Percentiles rank a stretch among this genome's conserved stretches.
These are phyloP conservation scores for Groenewaldozyma salmanticensis DNA, from an alignment of 805 yeast genomes.

Conservation along the genomic window DNA sequence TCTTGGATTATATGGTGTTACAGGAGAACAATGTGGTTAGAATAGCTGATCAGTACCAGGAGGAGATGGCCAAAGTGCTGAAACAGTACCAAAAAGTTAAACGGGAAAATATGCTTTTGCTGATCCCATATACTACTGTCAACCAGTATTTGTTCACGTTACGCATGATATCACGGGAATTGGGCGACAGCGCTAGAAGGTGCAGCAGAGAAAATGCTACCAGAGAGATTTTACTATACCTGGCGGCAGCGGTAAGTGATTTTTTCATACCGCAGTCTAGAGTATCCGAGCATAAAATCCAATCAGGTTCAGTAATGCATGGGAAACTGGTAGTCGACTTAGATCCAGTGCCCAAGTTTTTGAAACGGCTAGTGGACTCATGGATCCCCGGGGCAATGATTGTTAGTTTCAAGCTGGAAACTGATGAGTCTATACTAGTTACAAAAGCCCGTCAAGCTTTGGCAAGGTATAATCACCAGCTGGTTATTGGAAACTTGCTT, in stretches of 20 bases:
- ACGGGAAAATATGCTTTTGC: slow-evolving; percentile 42
- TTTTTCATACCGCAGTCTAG: slow-evolving; percentile 82
- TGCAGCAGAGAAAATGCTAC: no score
- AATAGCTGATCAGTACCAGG: slow-evolving; percentile 51
- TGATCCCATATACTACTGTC: slow-evolving; percentile 88
- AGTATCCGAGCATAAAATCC: slow-evolving; percentile 91
- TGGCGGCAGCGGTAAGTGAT: slow-evolving; percentile 98
- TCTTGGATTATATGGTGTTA: slow-evolving; percentile 69
- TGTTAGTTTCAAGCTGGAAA: slow-evolving; percentile 87
- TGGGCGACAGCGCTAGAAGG: slow-evolving; percentile 33
- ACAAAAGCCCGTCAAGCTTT: slow-evolving; percentile 73
- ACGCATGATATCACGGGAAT: slow-evolving; percentile 49
- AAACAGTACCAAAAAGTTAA: slow-evolving; percentile 42
- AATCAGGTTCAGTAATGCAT: slow-evolving; percentile 44
- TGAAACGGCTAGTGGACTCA: slow-evolving; percentile 73
- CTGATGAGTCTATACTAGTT: slow-evolving; percentile 63
- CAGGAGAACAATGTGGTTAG: slow-evolving; percentile 36
- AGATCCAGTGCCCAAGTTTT: slow-evolving; percentile 94
- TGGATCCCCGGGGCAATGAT: slow-evolving; percentile 98
- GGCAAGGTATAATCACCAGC: slow-evolving; percentile 78
- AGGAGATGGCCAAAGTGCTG: slow-evolving; percentile 50
- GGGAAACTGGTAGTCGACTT: slow-evolving; percentile 76
- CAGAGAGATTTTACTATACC: slow-evolving; percentile 58
- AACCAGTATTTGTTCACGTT: slow-evolving; percentile 87
- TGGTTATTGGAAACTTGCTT: slow-evolving; percentile 87